Percentiles rank a stretch among this genome's conserved stretches.
These are phyloP conservation scores for Phoenix dactylifera DNA, from an alignment of 176 grass and related monocot genomes.

Conservation along the genomic window DNA sequence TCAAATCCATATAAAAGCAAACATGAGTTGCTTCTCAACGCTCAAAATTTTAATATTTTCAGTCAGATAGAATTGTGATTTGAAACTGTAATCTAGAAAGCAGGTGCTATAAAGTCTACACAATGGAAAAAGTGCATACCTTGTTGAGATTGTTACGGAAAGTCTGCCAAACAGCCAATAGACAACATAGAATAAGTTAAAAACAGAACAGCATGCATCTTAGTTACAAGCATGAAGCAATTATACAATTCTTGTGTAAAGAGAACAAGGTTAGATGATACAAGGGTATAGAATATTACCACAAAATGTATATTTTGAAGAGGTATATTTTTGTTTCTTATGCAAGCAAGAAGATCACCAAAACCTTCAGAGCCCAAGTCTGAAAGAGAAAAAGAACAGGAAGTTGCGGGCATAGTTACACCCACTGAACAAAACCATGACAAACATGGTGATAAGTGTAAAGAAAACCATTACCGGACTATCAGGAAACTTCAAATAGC, in stretches of 20 bases:
- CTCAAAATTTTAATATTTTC: no score
- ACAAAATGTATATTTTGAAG: conserved; percentile 99
- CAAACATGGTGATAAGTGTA: no score
- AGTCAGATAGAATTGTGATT: no score
- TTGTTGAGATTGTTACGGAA: conserved; percentile 99
- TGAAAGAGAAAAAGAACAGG: conserved; percentile 11
- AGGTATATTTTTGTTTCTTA: conserved; percentile 64
- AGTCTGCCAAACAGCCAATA: conserved; percentile 61
- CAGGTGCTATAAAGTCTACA: background rate
- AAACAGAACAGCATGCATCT: background rate
- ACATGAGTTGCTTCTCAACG: no score
- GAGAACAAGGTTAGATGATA: background rate
- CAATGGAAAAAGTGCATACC: conserved; percentile 36
- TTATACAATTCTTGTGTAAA: background rate
- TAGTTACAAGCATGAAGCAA: no score
- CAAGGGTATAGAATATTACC: conserved; percentile 31
- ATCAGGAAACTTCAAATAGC: no score
- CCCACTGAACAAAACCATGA: no score
- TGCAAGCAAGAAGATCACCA: conserved; percentile 89
- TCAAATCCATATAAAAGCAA: no score
- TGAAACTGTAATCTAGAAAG: no score
- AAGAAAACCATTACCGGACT: no score
- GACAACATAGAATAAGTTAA: conserved; percentile 12
- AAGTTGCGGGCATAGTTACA: no score
- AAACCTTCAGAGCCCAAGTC: conserved; percentile 98